Evolutionary conservation across 345 rosid species (phyloP).

Genomic region (Citrus sp.): DNA sequence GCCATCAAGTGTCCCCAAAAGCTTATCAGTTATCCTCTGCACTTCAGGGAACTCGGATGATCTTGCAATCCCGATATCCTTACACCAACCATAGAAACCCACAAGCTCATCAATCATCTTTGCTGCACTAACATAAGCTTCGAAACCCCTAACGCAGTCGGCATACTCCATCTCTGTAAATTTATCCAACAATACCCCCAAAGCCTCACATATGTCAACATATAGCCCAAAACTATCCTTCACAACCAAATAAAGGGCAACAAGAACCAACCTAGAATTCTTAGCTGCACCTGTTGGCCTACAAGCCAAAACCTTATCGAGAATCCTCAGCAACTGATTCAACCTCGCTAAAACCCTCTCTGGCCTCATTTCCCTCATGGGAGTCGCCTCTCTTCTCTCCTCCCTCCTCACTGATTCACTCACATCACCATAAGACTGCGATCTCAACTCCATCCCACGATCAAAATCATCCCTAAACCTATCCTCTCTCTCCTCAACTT

Average conservation of each 20-base stretch:
- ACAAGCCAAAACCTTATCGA: conserved; percentile 68
- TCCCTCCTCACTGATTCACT: conserved; percentile 43
- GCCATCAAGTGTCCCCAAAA: conserved; percentile 79
- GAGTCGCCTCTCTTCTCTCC: conserved; percentile 43
- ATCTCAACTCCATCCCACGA: conserved; percentile 42
- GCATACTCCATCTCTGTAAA: conserved; percentile 82
- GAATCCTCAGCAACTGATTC: conserved; percentile 61
- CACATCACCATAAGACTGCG: conserved; percentile 82
- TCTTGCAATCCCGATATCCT: conserved; percentile 78
- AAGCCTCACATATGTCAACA: conserved; percentile 74
- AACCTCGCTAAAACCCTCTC: conserved; percentile 73
- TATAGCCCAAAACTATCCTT: conserved; percentile 84
- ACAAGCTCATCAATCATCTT: conserved; percentile 84
- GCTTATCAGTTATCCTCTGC: conserved; percentile 75
- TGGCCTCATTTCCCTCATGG: conserved; percentile 69
- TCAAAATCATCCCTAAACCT: conserved; percentile 38
- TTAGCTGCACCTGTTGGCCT: conserved; percentile 80
- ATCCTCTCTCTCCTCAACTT: conserved; percentile 38
- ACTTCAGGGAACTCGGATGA: conserved; percentile 91
- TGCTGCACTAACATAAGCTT: conserved; percentile 74
- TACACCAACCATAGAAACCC: conserved; percentile 77
- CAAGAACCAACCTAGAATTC: conserved; percentile 65
- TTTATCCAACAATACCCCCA: conserved; percentile 78
- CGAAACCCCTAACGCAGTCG: conserved; percentile 82
- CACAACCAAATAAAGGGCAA: conserved; percentile 66